Evolutionary conservation across 306 rosid species (phyloP).

Genomic region (Gastrolobium bilobum): DNA sequence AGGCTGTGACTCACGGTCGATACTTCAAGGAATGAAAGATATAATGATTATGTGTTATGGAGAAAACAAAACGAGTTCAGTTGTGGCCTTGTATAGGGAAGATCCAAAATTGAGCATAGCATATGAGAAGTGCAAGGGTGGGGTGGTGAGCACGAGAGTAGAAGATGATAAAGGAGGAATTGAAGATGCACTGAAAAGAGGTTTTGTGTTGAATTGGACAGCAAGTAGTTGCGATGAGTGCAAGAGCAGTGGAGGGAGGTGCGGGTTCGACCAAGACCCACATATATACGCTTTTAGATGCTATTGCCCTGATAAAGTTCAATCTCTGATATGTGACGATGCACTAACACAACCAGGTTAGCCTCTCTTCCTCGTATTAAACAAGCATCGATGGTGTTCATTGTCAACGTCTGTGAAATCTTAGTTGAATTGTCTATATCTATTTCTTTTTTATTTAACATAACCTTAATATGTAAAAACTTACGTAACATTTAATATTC

Average conservation of each 20-base stretch:
- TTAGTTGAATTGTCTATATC: too few relatives aligned
- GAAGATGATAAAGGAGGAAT: background rate
- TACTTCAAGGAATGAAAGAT: background rate
- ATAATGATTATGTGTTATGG: slow-evolving; percentile 42
- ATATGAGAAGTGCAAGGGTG: background rate
- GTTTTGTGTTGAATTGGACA: slow-evolving; percentile 55
- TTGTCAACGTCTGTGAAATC: too few relatives aligned
- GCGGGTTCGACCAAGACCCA: slow-evolving; percentile 48
- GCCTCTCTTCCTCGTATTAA: background rate
- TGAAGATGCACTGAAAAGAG: slow-evolving; percentile 46
- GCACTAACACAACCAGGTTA: slow-evolving; percentile 39
- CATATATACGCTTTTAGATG: slow-evolving; percentile 29
- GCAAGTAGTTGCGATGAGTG: slow-evolving; percentile 48
- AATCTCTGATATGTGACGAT: background rate
- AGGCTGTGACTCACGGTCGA: slow-evolving; percentile 21
- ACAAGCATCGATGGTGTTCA: too few relatives aligned
- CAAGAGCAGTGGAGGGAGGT: slow-evolving; percentile 42
- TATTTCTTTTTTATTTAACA: too few relatives aligned
- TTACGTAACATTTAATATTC: too few relatives aligned
- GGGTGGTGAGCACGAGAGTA: background rate
- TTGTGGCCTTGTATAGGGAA: slow-evolving; percentile 38
- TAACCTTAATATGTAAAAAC: too few relatives aligned
- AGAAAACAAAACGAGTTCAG: background rate
- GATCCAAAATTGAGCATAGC: background rate
- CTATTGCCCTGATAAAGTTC: slow-evolving; percentile 51